These are phyloP conservation scores for Antitrichia curtipendula DNA, from an alignment of 225 moss, liverwort and hornwort species.

Conservation along the genomic window DNA sequence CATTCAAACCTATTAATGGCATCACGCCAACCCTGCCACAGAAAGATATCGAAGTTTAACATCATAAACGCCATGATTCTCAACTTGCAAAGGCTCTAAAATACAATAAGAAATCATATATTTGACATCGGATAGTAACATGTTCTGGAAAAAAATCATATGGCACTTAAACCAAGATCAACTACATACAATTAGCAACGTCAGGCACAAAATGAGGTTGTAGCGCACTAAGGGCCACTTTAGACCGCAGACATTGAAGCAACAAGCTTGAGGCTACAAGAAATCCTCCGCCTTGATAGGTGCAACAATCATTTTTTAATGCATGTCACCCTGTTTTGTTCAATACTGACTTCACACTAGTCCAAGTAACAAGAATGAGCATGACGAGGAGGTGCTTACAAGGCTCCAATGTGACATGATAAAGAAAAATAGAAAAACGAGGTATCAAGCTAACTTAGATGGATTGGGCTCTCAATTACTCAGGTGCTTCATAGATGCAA, in stretches of 20 bases:
- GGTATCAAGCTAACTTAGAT: not conserved
- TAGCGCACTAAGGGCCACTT: not conserved
- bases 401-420: not conserved
- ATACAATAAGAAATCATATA: not conserved
- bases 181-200: not conserved
- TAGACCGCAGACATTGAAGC: not conserved
- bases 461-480: not conserved
- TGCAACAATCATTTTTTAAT: not conserved
- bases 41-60: not conserved
- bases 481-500: not conserved
- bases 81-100: not conserved
- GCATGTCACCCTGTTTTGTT: not conserved
- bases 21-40: slow-evolving; percentile 61
- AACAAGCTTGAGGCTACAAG: not conserved
- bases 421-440: not conserved
- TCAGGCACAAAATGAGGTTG: not conserved
- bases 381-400: not conserved
- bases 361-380: not conserved
- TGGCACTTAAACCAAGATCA: not conserved
- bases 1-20: slow-evolving; percentile 62
- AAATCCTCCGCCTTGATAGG: not conserved
- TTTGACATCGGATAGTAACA: not conserved
- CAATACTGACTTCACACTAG: not conserved
- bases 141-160: not conserved
- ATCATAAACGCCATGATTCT: not conserved